Base-by-base conservation (phyloP, 140 eudicot genomes). In the Anethum foeniculum region DNA sequence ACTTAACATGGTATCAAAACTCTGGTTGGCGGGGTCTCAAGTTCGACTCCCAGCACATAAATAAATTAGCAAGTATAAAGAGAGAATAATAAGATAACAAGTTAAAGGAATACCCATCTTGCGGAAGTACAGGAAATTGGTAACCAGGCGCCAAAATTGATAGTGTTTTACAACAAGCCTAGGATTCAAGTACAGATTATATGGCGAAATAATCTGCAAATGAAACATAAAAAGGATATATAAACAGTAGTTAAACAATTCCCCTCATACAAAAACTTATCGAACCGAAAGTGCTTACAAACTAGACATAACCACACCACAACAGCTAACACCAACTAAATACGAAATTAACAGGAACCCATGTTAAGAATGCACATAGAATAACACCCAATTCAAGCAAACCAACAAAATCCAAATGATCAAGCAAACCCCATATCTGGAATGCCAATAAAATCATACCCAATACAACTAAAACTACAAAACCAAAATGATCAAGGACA, bases 161-260 rank as follows among this genome's bases (percentile, higher is more conserved):
- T 92, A 92, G 58, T 92, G 95, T 91, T 94, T 92, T 81, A 90
- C 88, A 25, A 94, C 97, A 51, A 92, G 96, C 71, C 77, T 88
- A 0, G 98, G 97, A 79, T 94, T 90, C 93, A 94, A 79, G 87
- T 94, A 94, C 83, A 94, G 75, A 85, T 90, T 91, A 65, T 92
- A 89, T 0, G 97, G 97, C 18, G 98, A 89, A 81, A 94, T 94
- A 69, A 94, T 92, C 98, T 94, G 97, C 92, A 90, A 65, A 64
- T 38, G 49, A 74, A 80, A 11, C 15, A 77, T 9, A 54, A 77
- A 25, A 39, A 23, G 3, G 6, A 23, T 25, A 43, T 18, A 74
- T 43, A 21, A 74, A 74, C 38, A 43, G 34, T 72, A 71, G 39
- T 71, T 71, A 13, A 71, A 71, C 2, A 34, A 34, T 34, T 34